Percentiles rank a stretch among this genome's conserved stretches.
Evolutionary conservation across 2,329 filamentous ascomycete species (phyloP).

Genomic region (Phialocephala subalpina): DNA sequence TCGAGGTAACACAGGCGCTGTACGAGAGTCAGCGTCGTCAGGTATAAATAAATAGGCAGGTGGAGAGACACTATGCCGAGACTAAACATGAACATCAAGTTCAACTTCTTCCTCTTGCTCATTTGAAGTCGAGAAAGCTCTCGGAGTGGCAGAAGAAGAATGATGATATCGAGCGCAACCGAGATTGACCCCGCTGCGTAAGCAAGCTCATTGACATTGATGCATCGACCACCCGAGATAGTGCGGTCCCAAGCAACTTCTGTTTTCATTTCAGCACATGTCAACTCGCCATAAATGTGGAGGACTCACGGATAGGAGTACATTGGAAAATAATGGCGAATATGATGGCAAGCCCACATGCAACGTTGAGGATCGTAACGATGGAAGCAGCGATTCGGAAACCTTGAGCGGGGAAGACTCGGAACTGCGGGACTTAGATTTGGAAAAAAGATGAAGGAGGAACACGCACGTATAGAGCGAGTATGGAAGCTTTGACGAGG

Average conservation of each 20-base stretch:
- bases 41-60: background rate
- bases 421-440: constrained; percentile 23
- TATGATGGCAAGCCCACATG: constrained; percentile 22
- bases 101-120: constrained; percentile 71
- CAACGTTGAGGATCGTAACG: constrained; percentile 15
- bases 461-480: constrained; percentile 31
- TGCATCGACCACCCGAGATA: constrained; percentile 52
- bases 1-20: constrained; percentile 37
- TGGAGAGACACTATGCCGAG: constrained; percentile 73
- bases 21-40: background rate
- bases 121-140: constrained; percentile 68
- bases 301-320: constrained; percentile 31
- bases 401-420: constrained; percentile 24
- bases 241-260: constrained; percentile 29
- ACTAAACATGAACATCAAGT: constrained; percentile 71
- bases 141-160: constrained; percentile 71
- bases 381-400: constrained; percentile 15
- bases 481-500: constrained; percentile 30
- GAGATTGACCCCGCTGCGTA: constrained; percentile 73
- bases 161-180: constrained; percentile 72
- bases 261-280: constrained; percentile 12
- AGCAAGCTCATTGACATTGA: constrained; percentile 69
- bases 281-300: too few species aligned
- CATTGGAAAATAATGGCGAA: constrained; percentile 34
- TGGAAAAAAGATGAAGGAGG: background rate